Evolutionary conservation across 352 stramenopile genomes (phyloP), one percentile per base, ranked within the genome.

Genomic region (Phytophthora sp.): DNA sequence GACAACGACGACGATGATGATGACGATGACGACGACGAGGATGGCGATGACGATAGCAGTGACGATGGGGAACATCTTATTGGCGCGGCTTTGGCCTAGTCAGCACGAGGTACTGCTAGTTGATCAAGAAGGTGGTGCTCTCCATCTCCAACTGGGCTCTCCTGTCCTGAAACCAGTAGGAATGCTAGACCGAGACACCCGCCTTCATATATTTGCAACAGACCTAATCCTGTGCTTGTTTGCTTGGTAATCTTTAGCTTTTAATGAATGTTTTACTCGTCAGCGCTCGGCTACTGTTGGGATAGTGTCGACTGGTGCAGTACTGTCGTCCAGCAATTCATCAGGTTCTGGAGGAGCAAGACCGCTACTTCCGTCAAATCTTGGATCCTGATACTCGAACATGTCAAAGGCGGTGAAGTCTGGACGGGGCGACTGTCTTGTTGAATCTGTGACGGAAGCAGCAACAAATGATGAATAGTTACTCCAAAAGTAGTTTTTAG

Each of bases 1-100:
- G 77, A 84, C 27, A 73, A 78, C 15, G 73, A 84, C 49, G 70
- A 84, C 29, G 71, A 85, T 12, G 71, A 77, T 18, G 75, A 78
- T 18, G 82, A 77, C 52, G 77, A 84, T 18, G 58, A 76, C 24
- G 66, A 72, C 8, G 68, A 74, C n/a, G 66, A 74, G 11, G 63
- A 76, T 39, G 67, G 21, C 29, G 59, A 72, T 12, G 65, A 76
- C 49, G 69, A 75, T 50, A 76, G 66, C 54, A 76, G 66, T 18
- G 69, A 78, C 35, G 63, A 81, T 42, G 69, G 63, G 3, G 73
- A 81, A 45, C 62, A 63, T 57, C 61, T 77, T 29, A 77, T 77
- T 53, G 70, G 58, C 20, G 61, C 62, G 38, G 63, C 70, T 8
- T 50, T 77, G 56, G 70, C 70, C 7, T 77, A 74, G 49, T 36